Percentiles rank a stretch among this genome's conserved stretches.
phyloP scores from a whole-genome alignment of 352 stramenopile species.

The Phytophthora ramorum region DNA sequence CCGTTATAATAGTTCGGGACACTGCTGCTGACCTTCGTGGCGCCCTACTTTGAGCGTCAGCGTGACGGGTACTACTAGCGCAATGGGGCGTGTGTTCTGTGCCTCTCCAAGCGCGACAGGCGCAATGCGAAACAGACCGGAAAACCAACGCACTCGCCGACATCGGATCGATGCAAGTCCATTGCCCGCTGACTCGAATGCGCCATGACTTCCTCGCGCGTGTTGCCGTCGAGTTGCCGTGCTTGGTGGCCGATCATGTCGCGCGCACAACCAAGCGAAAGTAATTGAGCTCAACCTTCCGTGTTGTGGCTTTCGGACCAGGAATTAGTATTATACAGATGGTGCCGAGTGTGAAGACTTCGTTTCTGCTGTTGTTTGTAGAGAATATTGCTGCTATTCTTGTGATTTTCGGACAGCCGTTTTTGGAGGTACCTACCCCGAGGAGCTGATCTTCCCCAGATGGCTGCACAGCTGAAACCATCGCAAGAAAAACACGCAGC shows the following conservation, averaged over 20 bases:
- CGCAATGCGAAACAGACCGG: slow-evolving; percentile 29
- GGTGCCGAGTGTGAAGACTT: not conserved
- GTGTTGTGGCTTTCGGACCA: too few species aligned
- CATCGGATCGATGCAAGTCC: slow-evolving; percentile 12
- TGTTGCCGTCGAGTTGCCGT: slow-evolving; percentile 15
- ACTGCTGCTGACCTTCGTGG: slow-evolving; percentile 53
- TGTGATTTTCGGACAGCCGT: not conserved
- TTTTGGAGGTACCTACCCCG: slow-evolving; percentile 3
- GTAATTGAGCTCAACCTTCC: not conserved
- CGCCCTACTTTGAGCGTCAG: slow-evolving; percentile 55
- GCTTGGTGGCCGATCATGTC: slow-evolving; percentile 27
- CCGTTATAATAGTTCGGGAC: slow-evolving; percentile 47
- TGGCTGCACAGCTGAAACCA: slow-evolving; percentile 23
- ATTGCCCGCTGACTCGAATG: not conserved
- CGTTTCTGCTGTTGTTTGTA: not conserved
- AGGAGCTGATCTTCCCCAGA: slow-evolving; percentile 28
- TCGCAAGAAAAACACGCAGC: slow-evolving; percentile 24
- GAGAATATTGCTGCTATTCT: not conserved
- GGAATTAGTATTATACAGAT: too few species aligned
- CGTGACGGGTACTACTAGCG: slow-evolving; percentile 41
- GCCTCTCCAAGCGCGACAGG: slow-evolving; percentile 35
- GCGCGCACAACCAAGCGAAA: slow-evolving; percentile 24
- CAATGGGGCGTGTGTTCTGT: not conserved
- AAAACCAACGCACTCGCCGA: not conserved
- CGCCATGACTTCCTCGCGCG: not conserved